Conservation (phyloP, 2,329 filamentous ascomycete genomes). For the Arthroderma sp. region DNA sequence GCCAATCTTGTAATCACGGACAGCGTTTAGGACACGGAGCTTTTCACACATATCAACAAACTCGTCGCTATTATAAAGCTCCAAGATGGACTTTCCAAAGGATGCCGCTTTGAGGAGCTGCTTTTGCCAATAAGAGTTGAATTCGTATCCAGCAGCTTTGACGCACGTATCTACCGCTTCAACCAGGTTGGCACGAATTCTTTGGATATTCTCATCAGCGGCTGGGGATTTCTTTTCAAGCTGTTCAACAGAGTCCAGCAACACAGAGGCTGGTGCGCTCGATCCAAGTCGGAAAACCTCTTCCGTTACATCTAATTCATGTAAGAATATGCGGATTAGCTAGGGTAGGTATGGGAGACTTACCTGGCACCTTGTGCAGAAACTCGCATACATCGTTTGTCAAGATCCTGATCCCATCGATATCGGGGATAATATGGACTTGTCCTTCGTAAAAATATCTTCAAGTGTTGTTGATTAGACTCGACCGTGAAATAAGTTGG, state of each 20-base stretch:
- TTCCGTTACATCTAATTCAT: slow-evolving; percentile 54
- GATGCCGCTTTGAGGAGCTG: slow-evolving; percentile 90
- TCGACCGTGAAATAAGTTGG: background rate
- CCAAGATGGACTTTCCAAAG: slow-evolving; percentile 92
- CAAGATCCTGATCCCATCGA: slow-evolving; percentile 78
- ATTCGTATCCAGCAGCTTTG: slow-evolving; percentile 85
- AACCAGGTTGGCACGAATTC: slow-evolving; percentile 74
- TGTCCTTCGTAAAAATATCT: slow-evolving; percentile 83
- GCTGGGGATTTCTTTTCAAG: slow-evolving; percentile 90
- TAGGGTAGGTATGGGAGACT: slow-evolving; percentile 7
- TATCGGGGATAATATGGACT: slow-evolving; percentile 77
- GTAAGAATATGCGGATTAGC: slow-evolving; percentile 5
- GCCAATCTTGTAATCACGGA: slow-evolving; percentile 81
- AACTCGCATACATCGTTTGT: slow-evolving; percentile 96
- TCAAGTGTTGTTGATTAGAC: slow-evolving; percentile 12
- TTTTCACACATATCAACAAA: slow-evolving; percentile 98
- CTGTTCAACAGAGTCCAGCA: slow-evolving; percentile 83
- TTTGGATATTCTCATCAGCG: slow-evolving; percentile 92
- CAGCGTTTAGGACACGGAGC: slow-evolving; percentile 80
- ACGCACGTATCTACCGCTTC: slow-evolving; percentile 92
- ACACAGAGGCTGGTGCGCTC: slow-evolving; percentile 77
- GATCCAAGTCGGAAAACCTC: slow-evolving; percentile 84
- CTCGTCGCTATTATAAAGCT: slow-evolving; percentile 95
- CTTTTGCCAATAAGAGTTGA: slow-evolving; percentile 84
- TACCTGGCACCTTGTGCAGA: slow-evolving; percentile 73